phyloP scores from a whole-genome alignment of 306 rosid species.

The Urtica urens region DNA sequence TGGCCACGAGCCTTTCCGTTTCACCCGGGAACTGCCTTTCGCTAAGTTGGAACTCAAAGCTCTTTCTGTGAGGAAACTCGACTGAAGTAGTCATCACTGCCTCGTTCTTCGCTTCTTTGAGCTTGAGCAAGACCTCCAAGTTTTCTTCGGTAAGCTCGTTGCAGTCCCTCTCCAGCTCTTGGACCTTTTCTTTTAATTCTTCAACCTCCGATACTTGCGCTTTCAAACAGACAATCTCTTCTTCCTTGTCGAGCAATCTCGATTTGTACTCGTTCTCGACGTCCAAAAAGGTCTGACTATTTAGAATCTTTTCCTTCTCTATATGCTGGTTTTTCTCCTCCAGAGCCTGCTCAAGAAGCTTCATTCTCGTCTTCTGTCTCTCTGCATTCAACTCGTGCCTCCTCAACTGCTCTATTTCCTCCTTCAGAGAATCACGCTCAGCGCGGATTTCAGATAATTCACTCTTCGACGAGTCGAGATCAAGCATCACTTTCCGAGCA shows the following conservation, averaged over 20 bases:
- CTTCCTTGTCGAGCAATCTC: constrained; percentile 34
- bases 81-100: constrained; percentile 20
- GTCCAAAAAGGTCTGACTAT: constrained; percentile 24
- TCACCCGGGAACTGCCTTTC: constrained; percentile 24
- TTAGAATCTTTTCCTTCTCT: constrained; percentile 25
- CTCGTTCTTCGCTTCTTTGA: constrained; percentile 51
- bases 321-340: constrained; percentile 38
- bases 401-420: constrained; percentile 46
- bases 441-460: constrained; percentile 58
- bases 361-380: constrained; percentile 48
- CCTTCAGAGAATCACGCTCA: constrained; percentile 38
- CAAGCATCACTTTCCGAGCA: constrained; percentile 67
- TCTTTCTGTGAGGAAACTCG: constrained; percentile 24
- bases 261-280: constrained; percentile 35
- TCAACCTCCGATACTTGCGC: constrained; percentile 41
- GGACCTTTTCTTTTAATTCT: constrained; percentile 55
- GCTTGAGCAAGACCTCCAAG: constrained; percentile 77
- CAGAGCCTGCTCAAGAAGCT: constrained; percentile 44
- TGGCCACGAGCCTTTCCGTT: constrained; percentile 19
- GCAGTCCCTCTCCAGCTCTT: constrained; percentile 88
- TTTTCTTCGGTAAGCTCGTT: constrained; percentile 90
- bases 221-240: constrained; percentile 36
- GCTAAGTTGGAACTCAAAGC: constrained; percentile 38
- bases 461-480: constrained; percentile 48
- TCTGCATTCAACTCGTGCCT: constrained; percentile 79